Conservation (phyloP, 768 basidiomycete genomes). For the Serendipita indica region DNA sequence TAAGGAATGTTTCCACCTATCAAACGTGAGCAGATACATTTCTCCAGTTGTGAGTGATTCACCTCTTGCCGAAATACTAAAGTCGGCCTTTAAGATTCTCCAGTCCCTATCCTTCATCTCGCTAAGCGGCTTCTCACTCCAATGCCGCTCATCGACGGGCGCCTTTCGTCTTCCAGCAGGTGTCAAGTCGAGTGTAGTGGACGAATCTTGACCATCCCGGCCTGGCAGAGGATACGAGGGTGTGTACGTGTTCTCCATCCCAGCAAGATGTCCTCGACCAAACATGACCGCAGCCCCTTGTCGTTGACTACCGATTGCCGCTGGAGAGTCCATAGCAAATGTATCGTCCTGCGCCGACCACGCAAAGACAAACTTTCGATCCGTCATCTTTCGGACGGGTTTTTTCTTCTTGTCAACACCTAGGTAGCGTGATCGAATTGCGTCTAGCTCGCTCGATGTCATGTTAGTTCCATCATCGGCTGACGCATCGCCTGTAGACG, state of each 20-base stretch:
- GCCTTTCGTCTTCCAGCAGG: conserved; percentile 54
- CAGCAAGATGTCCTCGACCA: conserved; percentile 67
- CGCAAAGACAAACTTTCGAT: conserved; percentile 97
- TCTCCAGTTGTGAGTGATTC: too few species aligned
- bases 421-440: conserved; percentile 84
- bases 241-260: conserved; percentile 41
- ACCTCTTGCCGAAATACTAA: conserved; percentile 89
- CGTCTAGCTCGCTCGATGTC: conserved; percentile 64
- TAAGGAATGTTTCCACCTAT: conserved; percentile 86
- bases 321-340: conserved; percentile 59
- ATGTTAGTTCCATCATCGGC: conserved; percentile 43
- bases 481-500: conserved; percentile 23
- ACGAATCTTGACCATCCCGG: not conserved
- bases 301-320: conserved; percentile 50
- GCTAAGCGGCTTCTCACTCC: conserved; percentile 82
- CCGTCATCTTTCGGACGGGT: conserved; percentile 86
- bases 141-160: conserved; percentile 87
- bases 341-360: conserved; percentile 98
- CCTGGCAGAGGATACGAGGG: not conserved
- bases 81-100: conserved; percentile 98
- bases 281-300: conserved; percentile 84
- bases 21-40: not conserved
- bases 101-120: conserved; percentile 98
- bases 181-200: not conserved
- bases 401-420: conserved; percentile 91